phyloP scores from a whole-genome alignment of 148 eudicot genomes.

The Pouteria glomerata region DNA sequence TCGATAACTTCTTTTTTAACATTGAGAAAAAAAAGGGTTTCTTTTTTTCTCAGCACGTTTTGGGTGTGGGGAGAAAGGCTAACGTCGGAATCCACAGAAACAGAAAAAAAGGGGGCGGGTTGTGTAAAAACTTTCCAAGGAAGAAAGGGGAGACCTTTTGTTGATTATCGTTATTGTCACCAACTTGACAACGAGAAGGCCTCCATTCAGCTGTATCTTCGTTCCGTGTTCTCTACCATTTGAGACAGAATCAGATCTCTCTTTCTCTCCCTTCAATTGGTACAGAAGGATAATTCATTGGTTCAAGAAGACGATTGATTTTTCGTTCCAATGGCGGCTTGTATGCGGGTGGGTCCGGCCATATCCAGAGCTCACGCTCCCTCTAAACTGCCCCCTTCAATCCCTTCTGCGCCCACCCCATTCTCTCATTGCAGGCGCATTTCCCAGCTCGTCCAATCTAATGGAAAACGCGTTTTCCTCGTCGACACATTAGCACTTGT shows the following conservation, averaged over 20 bases:
- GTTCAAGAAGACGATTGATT: background rate
- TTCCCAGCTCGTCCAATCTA: conserved; percentile 48
- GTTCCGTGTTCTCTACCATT: too few relatives aligned
- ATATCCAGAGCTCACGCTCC: background rate
- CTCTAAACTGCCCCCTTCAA: background rate
- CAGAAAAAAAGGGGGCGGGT: background rate
- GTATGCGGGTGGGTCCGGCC: conserved; percentile 23
- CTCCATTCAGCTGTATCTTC: too few relatives aligned
- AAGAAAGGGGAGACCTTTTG: background rate
- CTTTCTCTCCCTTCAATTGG: background rate
- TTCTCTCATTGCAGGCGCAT: conserved; percentile 24
- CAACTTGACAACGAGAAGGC: too few relatives aligned
- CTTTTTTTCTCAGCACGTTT: background rate
- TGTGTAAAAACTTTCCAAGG: background rate
- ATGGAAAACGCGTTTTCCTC: conserved; percentile 59
- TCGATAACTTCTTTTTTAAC: too few relatives aligned
- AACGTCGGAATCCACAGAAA: background rate
- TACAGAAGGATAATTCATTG: too few relatives aligned
- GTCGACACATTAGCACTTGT: conserved; percentile 90
- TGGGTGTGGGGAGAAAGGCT: background rate
- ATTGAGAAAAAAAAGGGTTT: too few relatives aligned
- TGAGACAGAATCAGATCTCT: background rate
- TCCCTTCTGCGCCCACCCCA: conserved; percentile 11
- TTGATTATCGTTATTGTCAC: background rate
- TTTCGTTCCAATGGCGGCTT: conserved; percentile 37